Percentiles rank a stretch among this genome's conserved stretches.
These are phyloP conservation scores for Quercus agrifolia DNA, from an alignment of 306 rosid species.

Conservation along the genomic window DNA sequence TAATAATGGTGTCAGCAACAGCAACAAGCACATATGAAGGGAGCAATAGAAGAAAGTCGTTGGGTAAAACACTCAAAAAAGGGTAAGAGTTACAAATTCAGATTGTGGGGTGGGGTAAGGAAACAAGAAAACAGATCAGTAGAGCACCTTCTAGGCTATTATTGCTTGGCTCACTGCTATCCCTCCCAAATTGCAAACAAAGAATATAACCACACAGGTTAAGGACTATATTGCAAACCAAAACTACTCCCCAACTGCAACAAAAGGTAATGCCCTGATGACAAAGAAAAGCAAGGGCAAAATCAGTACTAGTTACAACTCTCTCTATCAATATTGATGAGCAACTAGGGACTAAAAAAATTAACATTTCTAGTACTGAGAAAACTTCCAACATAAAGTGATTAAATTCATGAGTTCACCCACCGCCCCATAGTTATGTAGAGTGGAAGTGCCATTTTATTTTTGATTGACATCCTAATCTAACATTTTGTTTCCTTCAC, in stretches of 20 bases:
- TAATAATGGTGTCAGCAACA: not conserved
- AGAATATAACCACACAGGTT: constrained; percentile 6
- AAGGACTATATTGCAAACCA: constrained; percentile 18
- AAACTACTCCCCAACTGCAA: constrained; percentile 48
- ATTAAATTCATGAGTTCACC: not conserved
- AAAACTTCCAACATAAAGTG: not conserved
- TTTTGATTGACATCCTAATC: no score
- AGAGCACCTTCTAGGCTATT: not conserved
- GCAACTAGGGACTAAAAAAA: not conserved
- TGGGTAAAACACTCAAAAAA: not conserved
- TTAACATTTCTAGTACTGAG: not conserved
- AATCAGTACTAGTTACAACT: constrained; percentile 15
- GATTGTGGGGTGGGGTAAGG: not conserved
- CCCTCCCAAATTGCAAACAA: not conserved
- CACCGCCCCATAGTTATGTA: not conserved
- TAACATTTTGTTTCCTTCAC: no score
- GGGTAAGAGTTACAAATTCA: not conserved
- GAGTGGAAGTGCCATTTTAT: not conserved
- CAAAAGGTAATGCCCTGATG: constrained; percentile 57
- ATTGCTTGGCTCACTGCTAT: not conserved
- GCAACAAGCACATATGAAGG: not conserved
- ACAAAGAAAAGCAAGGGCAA: constrained; percentile 12
- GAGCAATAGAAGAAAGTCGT: not conserved
- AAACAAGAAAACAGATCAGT: not conserved
- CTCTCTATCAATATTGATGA: constrained; percentile 18